These are phyloP conservation scores for Xylaria castorea DNA, from an alignment of 495 filamentous ascomycete species.

Conservation along the genomic window DNA sequence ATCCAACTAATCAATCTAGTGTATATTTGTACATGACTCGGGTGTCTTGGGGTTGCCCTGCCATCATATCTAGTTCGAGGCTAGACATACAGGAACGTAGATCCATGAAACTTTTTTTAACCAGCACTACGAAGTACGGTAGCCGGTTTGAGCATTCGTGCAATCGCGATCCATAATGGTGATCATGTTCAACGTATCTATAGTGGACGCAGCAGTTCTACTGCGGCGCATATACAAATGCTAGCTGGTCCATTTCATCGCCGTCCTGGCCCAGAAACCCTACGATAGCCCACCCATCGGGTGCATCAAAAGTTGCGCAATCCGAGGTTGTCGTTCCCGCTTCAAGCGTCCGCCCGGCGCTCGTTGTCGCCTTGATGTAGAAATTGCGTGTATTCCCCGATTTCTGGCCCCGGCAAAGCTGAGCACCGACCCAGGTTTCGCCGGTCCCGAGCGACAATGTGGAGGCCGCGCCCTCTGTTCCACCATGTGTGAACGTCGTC, in stretches of 20 bases:
- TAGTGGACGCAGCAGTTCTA: conserved; percentile 23
- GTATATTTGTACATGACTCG: conserved; percentile 5
- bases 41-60: neutral
- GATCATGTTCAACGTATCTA: neutral
- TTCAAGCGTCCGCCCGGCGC: conserved; percentile 54
- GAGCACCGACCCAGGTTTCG: conserved; percentile 58
- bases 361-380: conserved; percentile 62
- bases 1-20: neutral
- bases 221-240: conserved; percentile 58
- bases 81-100: neutral
- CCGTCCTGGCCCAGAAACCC: conserved; percentile 65
- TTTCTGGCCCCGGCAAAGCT: conserved; percentile 61
- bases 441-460: conserved; percentile 49
- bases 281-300: conserved; percentile 62
- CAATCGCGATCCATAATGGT: neutral
- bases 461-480: conserved; percentile 55
- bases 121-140: neutral
- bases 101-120: neutral
- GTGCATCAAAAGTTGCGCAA: conserved; percentile 58
- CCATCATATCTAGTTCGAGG: neutral
- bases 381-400: conserved; percentile 59
- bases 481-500: conserved; percentile 59
- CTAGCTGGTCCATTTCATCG: conserved; percentile 65
- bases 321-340: conserved; percentile 56
- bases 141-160: neutral